phyloP scores from a whole-genome alignment of 2,329 filamentous ascomycete species.

The Acrocalymma vagum region DNA sequence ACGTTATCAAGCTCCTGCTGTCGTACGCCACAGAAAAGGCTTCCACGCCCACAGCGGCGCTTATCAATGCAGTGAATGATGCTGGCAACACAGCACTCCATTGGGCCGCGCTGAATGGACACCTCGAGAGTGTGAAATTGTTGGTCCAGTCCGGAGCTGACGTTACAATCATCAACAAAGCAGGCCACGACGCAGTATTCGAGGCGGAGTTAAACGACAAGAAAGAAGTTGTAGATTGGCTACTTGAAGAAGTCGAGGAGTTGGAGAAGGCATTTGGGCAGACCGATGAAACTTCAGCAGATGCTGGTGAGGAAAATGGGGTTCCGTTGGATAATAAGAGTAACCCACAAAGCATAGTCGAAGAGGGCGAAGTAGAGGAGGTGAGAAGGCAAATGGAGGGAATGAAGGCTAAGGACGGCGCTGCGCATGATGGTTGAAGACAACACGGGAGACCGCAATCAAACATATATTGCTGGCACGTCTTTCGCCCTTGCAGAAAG shows the following conservation, averaged over 20 bases:
- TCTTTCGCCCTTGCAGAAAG: conserved; percentile 18
- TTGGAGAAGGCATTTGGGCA: conserved; percentile 47
- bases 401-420: conserved; percentile 31
- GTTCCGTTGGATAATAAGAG: no score
- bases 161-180: conserved; percentile 79
- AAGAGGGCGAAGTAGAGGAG: conserved; percentile 35
- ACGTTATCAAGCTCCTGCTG: conserved; percentile 49
- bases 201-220: conserved; percentile 60
- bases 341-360: conserved; percentile 4
- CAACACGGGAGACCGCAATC: conserved; percentile 24
- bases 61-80: conserved; percentile 76
- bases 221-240: conserved; percentile 57
- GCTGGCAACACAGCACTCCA: conserved; percentile 92
- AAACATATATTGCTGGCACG: conserved; percentile 32
- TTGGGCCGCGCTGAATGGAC: conserved; percentile 92
- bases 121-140: conserved; percentile 79
- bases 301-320: conserved; percentile 29
- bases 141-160: conserved; percentile 81
- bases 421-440: conserved; percentile 33
- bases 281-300: conserved; percentile 46
- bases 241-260: conserved; percentile 57
- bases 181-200: conserved; percentile 73
- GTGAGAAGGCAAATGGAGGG: conserved; percentile 42
- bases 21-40: conserved; percentile 36
- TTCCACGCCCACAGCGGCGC: conserved; percentile 45